Percentiles rank a stretch among this genome's conserved stretches.
Conservation (phyloP, 2,329 filamentous ascomycete genomes). For the Botrytis byssoidea region DNA sequence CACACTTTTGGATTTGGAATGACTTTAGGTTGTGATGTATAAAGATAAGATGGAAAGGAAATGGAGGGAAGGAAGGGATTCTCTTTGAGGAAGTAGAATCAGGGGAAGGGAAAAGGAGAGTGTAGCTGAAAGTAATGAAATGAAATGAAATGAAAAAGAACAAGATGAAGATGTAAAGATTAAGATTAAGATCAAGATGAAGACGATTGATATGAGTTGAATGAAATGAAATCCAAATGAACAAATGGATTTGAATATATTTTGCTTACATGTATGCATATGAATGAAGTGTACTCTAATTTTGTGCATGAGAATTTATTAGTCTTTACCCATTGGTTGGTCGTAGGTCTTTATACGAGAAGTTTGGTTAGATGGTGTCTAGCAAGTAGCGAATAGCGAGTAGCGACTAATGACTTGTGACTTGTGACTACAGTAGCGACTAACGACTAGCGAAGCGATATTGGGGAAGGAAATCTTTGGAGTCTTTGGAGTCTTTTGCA, state of each 20-base stretch:
- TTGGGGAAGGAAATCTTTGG: too few relatives aligned
- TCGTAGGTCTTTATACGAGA: too few relatives aligned
- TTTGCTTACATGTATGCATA: too few relatives aligned
- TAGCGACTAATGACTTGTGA: too few relatives aligned
- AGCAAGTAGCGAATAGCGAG: too few relatives aligned
- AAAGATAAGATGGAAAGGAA: neutral
- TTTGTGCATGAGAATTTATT: neutral
- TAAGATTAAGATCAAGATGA: neutral
- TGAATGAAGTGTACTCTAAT: neutral
- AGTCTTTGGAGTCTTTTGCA: too few relatives aligned
- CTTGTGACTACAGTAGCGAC: too few relatives aligned
- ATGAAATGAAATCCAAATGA: neutral
- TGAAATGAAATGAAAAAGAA: neutral
- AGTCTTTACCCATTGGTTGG: neutral
- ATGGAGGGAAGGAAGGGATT: neutral
- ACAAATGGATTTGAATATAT: neutral
- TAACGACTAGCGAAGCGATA: too few relatives aligned
- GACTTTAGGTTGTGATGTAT: neutral
- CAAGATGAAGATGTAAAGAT: neutral
- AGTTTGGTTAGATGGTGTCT: neutral
- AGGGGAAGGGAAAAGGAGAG: too few relatives aligned
- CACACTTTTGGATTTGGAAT: constrained; percentile 15
- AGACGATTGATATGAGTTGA: neutral
- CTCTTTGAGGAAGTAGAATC: too few relatives aligned
- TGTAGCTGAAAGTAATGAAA: constrained; percentile 15